Conservation (phyloP, 192 early-diverging fungal species). For the Coemansia sp. region DNA sequence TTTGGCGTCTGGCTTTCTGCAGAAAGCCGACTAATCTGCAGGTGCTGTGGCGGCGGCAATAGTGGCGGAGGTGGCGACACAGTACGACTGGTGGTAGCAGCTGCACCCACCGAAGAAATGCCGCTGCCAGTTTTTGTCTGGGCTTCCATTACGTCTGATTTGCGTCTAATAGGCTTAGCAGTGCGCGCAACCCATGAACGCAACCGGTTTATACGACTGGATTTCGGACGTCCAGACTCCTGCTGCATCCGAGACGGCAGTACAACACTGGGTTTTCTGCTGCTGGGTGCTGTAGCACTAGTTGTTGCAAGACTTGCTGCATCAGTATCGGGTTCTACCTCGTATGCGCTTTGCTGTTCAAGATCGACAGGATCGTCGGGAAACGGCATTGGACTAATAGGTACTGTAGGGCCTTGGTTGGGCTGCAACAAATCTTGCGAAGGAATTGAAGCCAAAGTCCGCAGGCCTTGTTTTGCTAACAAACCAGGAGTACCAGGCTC, state of each 20-base stretch:
- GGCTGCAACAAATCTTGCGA: constrained; percentile 45
- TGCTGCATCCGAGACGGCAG: constrained; percentile 17
- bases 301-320: background rate
- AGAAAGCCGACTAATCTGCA: constrained; percentile 10
- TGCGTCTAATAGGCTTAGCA: constrained; percentile 53
- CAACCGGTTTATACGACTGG: constrained; percentile 50
- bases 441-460: constrained; percentile 49
- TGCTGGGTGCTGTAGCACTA: constrained; percentile 1
- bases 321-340: constrained; percentile 2
- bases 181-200: constrained; percentile 54
- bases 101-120: constrained; percentile 1
- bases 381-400: constrained; percentile 52
- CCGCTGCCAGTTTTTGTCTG: constrained; percentile 12
- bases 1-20: background rate
- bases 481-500: constrained; percentile 24
- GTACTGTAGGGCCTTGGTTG: constrained; percentile 9
- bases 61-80: background rate
- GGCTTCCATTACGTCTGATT: constrained; percentile 39
- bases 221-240: constrained; percentile 38
- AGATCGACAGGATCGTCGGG: constrained; percentile 34
- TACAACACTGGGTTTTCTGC: background rate
- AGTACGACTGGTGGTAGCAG: background rate
- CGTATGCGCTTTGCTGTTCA: background rate
- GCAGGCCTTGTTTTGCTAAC: constrained; percentile 24
- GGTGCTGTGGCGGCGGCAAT: background rate